A percentile compares a stretch with the other conserved stretches of the same genome.
Conservation (phyloP, 331 rosid genomes). For the Saraca asoca region DNA sequence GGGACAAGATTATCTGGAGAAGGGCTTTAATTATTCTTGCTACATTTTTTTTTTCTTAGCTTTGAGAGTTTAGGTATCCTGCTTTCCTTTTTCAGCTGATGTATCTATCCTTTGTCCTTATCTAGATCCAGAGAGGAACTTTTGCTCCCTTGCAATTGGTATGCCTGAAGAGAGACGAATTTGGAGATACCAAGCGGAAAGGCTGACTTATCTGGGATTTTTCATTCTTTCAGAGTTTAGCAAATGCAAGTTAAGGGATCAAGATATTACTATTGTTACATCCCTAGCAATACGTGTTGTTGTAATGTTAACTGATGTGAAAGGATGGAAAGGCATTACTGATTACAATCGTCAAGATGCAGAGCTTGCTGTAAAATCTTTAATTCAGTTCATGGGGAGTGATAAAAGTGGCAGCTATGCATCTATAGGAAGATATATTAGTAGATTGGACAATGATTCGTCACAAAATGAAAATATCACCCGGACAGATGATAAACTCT, state of each 20-base stretch:
- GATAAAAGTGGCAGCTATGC: constrained; percentile 65
- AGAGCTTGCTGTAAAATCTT: constrained; percentile 61
- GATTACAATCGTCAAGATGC: constrained; percentile 49
- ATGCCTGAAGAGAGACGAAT: constrained; percentile 73
- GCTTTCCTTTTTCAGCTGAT: constrained; percentile 13
- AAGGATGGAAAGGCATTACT: constrained; percentile 74
- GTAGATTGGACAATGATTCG: constrained; percentile 50
- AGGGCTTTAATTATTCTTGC: constrained; percentile 3
- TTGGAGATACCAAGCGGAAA: constrained; percentile 71
- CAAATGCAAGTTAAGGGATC: constrained; percentile 42
- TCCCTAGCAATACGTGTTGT: constrained; percentile 79
- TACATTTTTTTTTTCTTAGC: constrained; percentile 9
- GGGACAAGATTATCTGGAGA: neutral
- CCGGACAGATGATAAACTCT: constrained; percentile 63
- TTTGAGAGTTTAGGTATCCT: constrained; percentile 20
- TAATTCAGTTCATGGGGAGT: constrained; percentile 63
- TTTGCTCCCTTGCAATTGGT: constrained; percentile 70
- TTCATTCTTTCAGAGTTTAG: constrained; percentile 70
- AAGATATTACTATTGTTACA: constrained; percentile 52
- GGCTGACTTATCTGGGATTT: constrained; percentile 66
- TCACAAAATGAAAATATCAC: constrained; percentile 34
- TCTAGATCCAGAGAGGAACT: constrained; percentile 68
- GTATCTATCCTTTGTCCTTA: constrained; percentile 19
- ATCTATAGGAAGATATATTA: constrained; percentile 67
- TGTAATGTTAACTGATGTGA: constrained; percentile 75